Conservation (phyloP, 768 basidiomycete species). For the Suillus placidus region DNA sequence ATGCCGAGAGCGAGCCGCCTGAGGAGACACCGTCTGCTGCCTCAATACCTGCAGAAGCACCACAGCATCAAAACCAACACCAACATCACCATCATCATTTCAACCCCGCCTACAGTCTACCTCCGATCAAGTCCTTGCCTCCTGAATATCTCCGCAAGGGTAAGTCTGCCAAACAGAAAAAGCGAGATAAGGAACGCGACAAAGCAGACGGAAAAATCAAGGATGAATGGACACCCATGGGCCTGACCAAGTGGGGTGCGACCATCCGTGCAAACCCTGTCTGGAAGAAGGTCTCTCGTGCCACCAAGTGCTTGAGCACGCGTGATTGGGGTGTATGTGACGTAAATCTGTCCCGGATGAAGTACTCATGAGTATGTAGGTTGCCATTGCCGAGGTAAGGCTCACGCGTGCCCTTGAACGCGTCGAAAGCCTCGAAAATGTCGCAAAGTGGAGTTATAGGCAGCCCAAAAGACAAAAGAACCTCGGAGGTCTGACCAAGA, state of each 20-base stretch:
- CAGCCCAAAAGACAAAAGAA: conserved; percentile 95
- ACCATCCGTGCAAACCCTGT: conserved; percentile 77
- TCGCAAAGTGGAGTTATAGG: conserved; percentile 85
- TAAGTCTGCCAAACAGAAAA: conserved; percentile 50
- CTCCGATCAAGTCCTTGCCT: conserved; percentile 57
- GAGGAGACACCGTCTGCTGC: conserved; percentile 21
- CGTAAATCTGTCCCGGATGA: conserved; percentile 1
- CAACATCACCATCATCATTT: conserved; percentile 33
- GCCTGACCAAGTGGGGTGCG: conserved; percentile 73
- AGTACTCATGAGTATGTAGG: conserved; percentile 42
- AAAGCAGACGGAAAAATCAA: conserved; percentile 43
- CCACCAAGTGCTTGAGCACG: conserved; percentile 77
- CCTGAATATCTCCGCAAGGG: conserved; percentile 54
- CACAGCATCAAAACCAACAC: conserved; percentile 26
- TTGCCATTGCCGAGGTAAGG: conserved; percentile 78
- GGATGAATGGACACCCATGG: conserved; percentile 68
- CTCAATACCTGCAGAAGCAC: conserved; percentile 16
- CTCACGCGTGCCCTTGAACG: conserved; percentile 80
- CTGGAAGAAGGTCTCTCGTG: conserved; percentile 65
- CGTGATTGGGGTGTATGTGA: conserved; percentile 78
- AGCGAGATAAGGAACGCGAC: conserved; percentile 52
- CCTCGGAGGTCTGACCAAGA: conserved; percentile 72
- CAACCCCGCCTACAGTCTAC: conserved; percentile 54
- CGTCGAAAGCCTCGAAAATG: conserved; percentile 80
- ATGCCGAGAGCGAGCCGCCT: conserved; percentile 28